Conservation (phyloP, 345 rosid genomes). For the Eucalyptus melliodora region DNA sequence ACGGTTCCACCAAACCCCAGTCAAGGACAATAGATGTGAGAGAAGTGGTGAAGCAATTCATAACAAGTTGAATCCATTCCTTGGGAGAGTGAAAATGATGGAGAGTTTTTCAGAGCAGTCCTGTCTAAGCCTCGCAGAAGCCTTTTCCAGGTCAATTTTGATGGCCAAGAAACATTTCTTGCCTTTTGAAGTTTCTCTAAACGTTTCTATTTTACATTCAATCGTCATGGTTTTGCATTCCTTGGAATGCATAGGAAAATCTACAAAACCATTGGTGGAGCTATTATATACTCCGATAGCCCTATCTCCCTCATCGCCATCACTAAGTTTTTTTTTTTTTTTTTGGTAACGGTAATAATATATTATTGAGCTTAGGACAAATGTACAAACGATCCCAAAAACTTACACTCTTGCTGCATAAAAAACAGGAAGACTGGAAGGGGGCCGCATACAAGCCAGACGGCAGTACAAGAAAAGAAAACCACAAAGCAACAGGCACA, state of each 20-base stretch:
- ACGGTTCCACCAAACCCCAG: background rate
- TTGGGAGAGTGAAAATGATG: background rate
- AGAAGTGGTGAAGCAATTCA: background rate
- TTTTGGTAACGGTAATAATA: too few species aligned
- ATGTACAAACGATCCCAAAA: too few species aligned
- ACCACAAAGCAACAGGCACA: too few species aligned
- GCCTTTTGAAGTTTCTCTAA: background rate
- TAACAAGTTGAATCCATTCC: background rate
- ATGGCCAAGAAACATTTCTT: background rate
- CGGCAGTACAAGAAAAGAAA: too few species aligned
- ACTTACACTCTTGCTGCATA: too few species aligned
- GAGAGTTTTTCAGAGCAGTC: background rate
- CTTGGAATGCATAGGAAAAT: background rate
- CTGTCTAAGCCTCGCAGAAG: background rate
- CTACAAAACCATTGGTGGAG: background rate
- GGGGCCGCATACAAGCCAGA: too few species aligned
- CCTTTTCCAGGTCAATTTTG: background rate
- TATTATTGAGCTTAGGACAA: too few species aligned
- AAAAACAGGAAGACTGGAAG: too few species aligned
- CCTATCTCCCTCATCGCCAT: background rate
- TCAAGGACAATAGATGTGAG: background rate
- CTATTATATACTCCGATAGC: background rate
- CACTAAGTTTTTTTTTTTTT: background rate
- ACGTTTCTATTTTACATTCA: background rate
- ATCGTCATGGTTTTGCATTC: background rate